These are phyloP conservation scores for Skeletonema tropicum DNA, from an alignment of 108 stramenopile species.

Conservation along the genomic window DNA sequence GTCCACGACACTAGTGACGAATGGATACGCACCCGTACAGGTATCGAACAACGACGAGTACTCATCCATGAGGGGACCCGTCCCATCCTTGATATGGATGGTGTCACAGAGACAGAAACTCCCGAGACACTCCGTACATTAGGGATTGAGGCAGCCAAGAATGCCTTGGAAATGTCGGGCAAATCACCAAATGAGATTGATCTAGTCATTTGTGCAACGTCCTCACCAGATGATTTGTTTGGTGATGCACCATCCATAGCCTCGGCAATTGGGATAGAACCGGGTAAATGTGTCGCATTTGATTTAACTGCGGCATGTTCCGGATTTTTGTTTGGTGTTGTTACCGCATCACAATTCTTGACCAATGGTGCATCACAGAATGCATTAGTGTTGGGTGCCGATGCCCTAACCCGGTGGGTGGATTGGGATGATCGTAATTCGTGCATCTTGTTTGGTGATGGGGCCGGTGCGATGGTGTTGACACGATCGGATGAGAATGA, in stretches of 20 bases:
- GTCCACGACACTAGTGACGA: conserved; percentile 96
- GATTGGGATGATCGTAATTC: conserved; percentile 97
- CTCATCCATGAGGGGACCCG: conserved; percentile 51
- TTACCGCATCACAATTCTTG: conserved; percentile 92
- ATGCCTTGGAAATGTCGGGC: conserved; percentile 83
- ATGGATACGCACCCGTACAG: conserved; percentile 95
- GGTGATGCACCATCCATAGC: conserved; percentile 94
- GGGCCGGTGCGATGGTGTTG: conserved; percentile 95
- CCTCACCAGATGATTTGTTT: conserved; percentile 94
- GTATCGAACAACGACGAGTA: conserved; percentile 83
- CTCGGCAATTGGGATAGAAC: conserved; percentile 71
- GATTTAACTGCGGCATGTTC: conserved; percentile 97
- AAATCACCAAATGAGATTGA: conserved; percentile 78
- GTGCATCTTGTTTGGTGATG: conserved; percentile 97
- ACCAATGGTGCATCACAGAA: conserved; percentile 64
- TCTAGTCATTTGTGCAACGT: conserved; percentile 91
- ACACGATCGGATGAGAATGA: conserved; percentile 37
- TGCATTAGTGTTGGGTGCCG: conserved; percentile 91
- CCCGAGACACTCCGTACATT: conserved; percentile 56
- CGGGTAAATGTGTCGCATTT: conserved; percentile 81
- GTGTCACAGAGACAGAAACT: conserved; percentile 11
- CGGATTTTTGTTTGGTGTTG: conserved; percentile 93
- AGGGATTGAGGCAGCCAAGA: conserved; percentile 55
- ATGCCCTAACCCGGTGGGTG: conserved; percentile 92
- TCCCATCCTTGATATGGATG: conserved; percentile 3